Base-by-base conservation (phyloP, 164 flowering plant genomes). In the Berberis vulgaris region DNA sequence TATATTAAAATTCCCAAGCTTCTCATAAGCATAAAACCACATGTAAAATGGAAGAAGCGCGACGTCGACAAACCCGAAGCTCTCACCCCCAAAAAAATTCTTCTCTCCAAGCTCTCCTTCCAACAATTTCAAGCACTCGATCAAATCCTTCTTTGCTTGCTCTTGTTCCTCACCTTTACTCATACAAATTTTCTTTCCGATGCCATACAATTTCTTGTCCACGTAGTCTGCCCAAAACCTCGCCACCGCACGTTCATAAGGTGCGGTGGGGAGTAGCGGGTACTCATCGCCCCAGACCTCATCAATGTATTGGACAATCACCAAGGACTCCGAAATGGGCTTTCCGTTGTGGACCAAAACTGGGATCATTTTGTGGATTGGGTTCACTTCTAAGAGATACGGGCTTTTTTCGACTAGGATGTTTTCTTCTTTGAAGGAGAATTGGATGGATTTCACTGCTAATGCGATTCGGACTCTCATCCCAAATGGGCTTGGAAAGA, bases 151-250 rank as follows among this genome's bases (percentile, higher is more conserved):
- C 54, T 64, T 78, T 2, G 73, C 84, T 12, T 8, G 72, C 69
- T 74, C 77, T 55, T 62, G 49, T 6, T 59, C 84, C 56, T 82
- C 83, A 64, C 82, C 83, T 54, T 72, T 80, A 73, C 76, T 74
- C 50, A 6, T 67, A 86, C 88, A 84, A 41, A 75, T 74, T 3
- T 59, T 67, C 62, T 55, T 3, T 13, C 78, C 81, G 10, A 64
- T 76, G 38, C 79, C 82, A 55, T 60, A 79, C 39, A 84, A 82
- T 82, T 81, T 81, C 54, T 82, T 84, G 70, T 80, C 86, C 4
- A 78, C 65, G 70, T 61, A 80, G 60, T 84, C 86, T 5, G 77
- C 79, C 86, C 86, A 84, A 65, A 84, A 84, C 49, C 80, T 66
- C 38, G 82, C 82, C 42, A 66, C 75, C 11, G 82, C 67, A 3